Base-by-base conservation (phyloP, 805 yeast genomes). In the Zygosaccharomyces bisporus region DNA sequence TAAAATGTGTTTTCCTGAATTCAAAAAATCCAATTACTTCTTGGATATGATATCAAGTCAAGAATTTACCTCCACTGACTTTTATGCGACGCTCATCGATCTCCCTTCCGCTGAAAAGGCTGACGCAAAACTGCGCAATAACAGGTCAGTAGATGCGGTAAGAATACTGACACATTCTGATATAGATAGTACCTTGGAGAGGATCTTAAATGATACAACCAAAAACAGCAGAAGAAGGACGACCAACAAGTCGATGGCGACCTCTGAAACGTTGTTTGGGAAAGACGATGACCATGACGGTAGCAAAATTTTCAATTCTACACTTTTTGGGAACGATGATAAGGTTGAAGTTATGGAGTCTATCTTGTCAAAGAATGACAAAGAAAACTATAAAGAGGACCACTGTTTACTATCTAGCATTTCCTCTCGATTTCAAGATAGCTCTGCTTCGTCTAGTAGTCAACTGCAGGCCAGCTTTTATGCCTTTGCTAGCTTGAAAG, bases 1-100 rank as follows among this genome's bases (percentile, higher is more conserved):
- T 36, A 66, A 67, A 6, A 64, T 69, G 0, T 75, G 79, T 50
- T 75, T 82, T 48, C 71, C 70, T n/a, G 75, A 71, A 5, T 88
- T 86, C 61, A 79, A 79, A 52, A 67, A 65, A 25, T 82, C 90
- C 0, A 79, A 74, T 34, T 54, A 71, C 0, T 83, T 79, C 55
- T 53, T 78, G 39, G 73, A 78, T 45, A 67, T 78, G 49, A 54
- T 83, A 9, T 75, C 82, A 6, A 69, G 73, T 9, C 72, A 67
- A 7, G 52, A 58, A 1, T 68, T 69, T 50, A 49, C 54, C 12
- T 55, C 53, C 13, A 66, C 68, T 13, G 64, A 61, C 19, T 47
- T 52, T 3, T 53, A 51, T 20, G 43, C 52, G 1, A 39, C 46
- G 18, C 45, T 51, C 21, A 62, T 61, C 1, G 63, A 60, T 6